Base-by-base conservation (phyloP, 129 eudicot species). In the Chrysanthemum makinoi region DNA sequence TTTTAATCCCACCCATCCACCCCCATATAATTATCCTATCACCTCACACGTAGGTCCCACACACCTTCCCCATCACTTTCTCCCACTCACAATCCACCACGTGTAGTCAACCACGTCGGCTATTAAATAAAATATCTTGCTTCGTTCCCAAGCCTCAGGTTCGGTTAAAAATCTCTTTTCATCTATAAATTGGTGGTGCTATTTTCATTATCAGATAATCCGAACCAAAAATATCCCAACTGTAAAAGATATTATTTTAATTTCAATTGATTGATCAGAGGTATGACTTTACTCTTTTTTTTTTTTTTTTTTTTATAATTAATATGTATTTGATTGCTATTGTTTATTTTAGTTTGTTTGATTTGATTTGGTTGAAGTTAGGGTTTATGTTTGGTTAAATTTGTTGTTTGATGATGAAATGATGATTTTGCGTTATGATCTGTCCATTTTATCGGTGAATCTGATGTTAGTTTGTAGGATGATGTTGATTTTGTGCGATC, bases 31-130 rank as follows among this genome's bases (percentile, higher is more conserved):
- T 63, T 16, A 70, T 77, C 77, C 73, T 6, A 71, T 53, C 81
- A 39, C 22, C 65, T 51, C 64, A 18, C 35, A 62, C 13, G 81
- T 77, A 60, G 82, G 82, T 65, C n/a, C 82, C 55, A 78, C 54
- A n/a, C 10, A 68, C 54, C 73, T 68, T 54, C 71, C 81, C 67
- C 77, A 46, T 77, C 67, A 70, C 81, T 56, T 71, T 70, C 72
- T 18, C 49, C 81, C 76, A 77, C 0, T 70, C 50, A 7, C 1
- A 22, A 16, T 3, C 22, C 1, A 43, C 66, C 77, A 77, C 72
- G 64, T 70, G 77, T 71, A 2, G 67, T 78, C 72, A 78, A 78
- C 53, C 77, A 64, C 82, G 82, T 78, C 77, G 73, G 73, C 82
- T 64, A 19, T 35, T 77, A 39, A 39, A 53, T 30, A n/a, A 56